phyloP scores from a whole-genome alignment of 345 rosid species.

The Salix purpurea region DNA sequence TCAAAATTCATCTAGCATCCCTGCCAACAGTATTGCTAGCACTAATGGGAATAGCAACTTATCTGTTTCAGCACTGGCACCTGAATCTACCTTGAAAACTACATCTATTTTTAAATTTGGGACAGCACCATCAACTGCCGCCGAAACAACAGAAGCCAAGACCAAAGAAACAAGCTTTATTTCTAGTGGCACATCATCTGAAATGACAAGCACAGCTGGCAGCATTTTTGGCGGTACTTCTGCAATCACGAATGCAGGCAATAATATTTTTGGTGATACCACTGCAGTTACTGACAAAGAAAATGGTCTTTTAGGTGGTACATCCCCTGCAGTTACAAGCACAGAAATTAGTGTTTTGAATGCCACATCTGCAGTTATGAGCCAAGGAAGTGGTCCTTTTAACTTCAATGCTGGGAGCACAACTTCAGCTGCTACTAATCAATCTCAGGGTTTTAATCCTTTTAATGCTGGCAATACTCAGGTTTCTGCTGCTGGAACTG shows the following conservation, averaged over 20 bases:
- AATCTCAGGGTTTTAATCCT: slow-evolving; percentile 42
- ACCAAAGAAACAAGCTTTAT: slow-evolving; percentile 24
- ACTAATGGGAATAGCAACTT: slow-evolving; percentile 18
- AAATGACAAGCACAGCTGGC: slow-evolving; percentile 27
- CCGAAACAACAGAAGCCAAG: slow-evolving; percentile 35
- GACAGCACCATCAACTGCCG: slow-evolving; percentile 19
- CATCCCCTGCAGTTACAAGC: slow-evolving; percentile 30
- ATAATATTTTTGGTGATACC: slow-evolving; percentile 36
- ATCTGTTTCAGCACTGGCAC: slow-evolving; percentile 26
- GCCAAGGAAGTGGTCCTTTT: slow-evolving; percentile 34
- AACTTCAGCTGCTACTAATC: slow-evolving; percentile 34
- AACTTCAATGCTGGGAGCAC: slow-evolving; percentile 43
- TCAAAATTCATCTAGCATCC: slow-evolving; percentile 30
- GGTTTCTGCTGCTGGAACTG: slow-evolving; percentile 40
- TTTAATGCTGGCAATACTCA: slow-evolving; percentile 38
- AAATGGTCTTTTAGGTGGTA: not conserved
- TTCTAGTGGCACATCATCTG: slow-evolving; percentile 18
- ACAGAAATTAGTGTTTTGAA: slow-evolving; percentile 23
- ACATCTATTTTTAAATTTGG: slow-evolving; percentile 41
- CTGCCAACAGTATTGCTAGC: slow-evolving; percentile 19
- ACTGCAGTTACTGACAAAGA: slow-evolving; percentile 13
- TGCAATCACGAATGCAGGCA: slow-evolving; percentile 28
- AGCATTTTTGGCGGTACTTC: slow-evolving; percentile 43
- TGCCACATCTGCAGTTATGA: slow-evolving; percentile 22
- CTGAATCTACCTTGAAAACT: slow-evolving; percentile 34